phyloP scores from a whole-genome alignment of 805 yeast species.

The Vanderwaltozyma tropicalis region DNA sequence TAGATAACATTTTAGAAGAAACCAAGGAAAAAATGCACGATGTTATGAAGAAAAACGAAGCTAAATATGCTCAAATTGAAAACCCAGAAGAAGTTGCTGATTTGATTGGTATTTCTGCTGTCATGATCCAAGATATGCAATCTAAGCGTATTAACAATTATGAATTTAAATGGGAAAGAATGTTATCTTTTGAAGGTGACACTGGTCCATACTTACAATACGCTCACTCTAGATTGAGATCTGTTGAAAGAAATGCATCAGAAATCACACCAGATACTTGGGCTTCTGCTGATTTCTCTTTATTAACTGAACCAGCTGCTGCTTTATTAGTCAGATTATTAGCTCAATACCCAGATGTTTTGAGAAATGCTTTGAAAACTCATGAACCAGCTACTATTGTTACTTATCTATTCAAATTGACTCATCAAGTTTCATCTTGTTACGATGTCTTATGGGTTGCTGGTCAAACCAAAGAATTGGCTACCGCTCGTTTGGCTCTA shows the following conservation, averaged over 20 bases:
- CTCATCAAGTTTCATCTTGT: conserved; percentile 93
- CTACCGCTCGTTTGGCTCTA: conserved; percentile 84
- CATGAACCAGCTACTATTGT: conserved; percentile 90
- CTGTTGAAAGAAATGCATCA: conserved; percentile 77
- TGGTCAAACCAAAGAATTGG: conserved; percentile 81
- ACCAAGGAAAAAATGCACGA: conserved; percentile 91
- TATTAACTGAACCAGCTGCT: conserved; percentile 65
- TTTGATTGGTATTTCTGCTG: conserved; percentile 90
- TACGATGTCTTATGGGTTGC: conserved; percentile 95
- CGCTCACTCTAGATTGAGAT: conserved; percentile 93
- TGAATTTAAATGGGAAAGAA: conserved; percentile 95
- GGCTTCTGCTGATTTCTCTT: conserved; percentile 42
- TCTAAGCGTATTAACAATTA: conserved; percentile 93
- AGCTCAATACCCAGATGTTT: conserved; percentile 84
- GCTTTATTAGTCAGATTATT: conserved; percentile 61
- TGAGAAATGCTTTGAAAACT: conserved; percentile 73
- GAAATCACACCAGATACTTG: conserved; percentile 37
- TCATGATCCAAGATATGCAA: conserved; percentile 98
- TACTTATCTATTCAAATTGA: conserved; percentile 81
- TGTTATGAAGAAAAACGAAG: conserved; percentile 87
- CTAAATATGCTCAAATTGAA: conserved; percentile 83
- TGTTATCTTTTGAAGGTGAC: conserved; percentile 97
- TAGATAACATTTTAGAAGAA: conserved; percentile 86
- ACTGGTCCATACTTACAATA: conserved; percentile 98
- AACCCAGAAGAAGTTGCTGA: conserved; percentile 94